Conservation (phyloP, 75 land plant species). For the Larix kaempferi region DNA sequence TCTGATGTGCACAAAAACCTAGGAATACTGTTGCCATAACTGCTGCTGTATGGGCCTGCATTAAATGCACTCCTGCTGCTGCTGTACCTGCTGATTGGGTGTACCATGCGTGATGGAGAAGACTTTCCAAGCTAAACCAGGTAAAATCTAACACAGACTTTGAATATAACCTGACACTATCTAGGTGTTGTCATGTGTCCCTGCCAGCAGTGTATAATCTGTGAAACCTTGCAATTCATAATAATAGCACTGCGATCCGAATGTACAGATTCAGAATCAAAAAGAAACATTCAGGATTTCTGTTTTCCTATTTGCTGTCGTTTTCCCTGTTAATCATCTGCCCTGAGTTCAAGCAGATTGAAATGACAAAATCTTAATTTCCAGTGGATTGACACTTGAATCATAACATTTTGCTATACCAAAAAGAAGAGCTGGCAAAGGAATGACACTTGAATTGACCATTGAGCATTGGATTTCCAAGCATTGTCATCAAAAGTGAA, state of each 20-base stretch:
- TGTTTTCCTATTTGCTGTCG: neutral
- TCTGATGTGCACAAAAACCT: no score
- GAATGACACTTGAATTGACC: neutral
- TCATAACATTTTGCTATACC: neutral
- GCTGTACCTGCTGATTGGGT: no score
- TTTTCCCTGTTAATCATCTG: neutral
- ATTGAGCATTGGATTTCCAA: neutral
- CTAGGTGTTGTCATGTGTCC: no score
- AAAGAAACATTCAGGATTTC: neutral
- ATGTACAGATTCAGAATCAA: neutral
- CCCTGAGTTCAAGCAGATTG: neutral
- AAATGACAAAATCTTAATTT: neutral
- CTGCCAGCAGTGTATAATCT: no score
- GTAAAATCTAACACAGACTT: no score
- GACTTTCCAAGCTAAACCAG: no score
- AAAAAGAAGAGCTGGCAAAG: no score
- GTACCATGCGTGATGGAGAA: no score
- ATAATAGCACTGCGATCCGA: neutral
- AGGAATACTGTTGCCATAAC: no score
- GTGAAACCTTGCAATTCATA: neutral
- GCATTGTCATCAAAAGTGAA: neutral
- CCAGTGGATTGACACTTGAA: neutral
- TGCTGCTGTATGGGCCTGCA: no score
- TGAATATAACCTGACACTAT: no score
- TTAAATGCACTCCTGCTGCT: no score